These are phyloP conservation scores for Fusarium camptoceras DNA, from an alignment of 2,329 filamentous ascomycete species.

Conservation along the genomic window DNA sequence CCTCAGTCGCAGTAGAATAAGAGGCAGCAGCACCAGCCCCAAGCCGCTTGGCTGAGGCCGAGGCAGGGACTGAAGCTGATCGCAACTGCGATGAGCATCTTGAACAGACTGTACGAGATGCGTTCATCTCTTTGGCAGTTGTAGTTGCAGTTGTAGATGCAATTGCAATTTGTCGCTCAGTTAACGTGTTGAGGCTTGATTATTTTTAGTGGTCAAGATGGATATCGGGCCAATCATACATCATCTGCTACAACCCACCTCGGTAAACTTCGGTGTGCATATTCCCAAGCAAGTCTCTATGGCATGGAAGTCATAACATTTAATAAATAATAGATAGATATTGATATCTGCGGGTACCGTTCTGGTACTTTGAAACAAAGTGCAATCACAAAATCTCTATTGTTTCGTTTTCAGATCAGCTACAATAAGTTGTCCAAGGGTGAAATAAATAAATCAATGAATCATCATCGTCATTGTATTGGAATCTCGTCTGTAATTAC, in stretches of 20 bases:
- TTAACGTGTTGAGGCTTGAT: constrained; percentile 18
- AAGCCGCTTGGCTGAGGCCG: constrained; percentile 33
- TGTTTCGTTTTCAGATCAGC: too few species aligned
- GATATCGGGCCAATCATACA: constrained; percentile 40
- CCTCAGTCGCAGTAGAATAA: constrained; percentile 43
- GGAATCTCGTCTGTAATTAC: background rate
- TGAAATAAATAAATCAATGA: background rate
- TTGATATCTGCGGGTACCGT: background rate
- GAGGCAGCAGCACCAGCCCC: constrained; percentile 37
- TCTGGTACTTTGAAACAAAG: background rate
- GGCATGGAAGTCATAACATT: background rate
- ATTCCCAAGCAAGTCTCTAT: background rate
- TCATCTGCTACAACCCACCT: constrained; percentile 4
- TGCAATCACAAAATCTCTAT: background rate
- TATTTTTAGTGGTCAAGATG: constrained; percentile 39
- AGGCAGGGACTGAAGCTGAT: constrained; percentile 26
- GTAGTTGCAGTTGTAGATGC: background rate
- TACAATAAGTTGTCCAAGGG: background rate
- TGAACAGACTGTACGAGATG: constrained; percentile 51
- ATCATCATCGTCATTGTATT: background rate
- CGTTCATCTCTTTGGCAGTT: constrained; percentile 48
- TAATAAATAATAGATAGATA: background rate
- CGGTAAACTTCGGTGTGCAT: constrained; percentile 36
- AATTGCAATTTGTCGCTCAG: constrained; percentile 19
- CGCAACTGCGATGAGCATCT: constrained; percentile 51